Percentiles rank a stretch among this genome's conserved stretches.
These are phyloP conservation scores for Hylodesmum podocarpum DNA, from an alignment of 306 rosid genomes.

Conservation along the genomic window DNA sequence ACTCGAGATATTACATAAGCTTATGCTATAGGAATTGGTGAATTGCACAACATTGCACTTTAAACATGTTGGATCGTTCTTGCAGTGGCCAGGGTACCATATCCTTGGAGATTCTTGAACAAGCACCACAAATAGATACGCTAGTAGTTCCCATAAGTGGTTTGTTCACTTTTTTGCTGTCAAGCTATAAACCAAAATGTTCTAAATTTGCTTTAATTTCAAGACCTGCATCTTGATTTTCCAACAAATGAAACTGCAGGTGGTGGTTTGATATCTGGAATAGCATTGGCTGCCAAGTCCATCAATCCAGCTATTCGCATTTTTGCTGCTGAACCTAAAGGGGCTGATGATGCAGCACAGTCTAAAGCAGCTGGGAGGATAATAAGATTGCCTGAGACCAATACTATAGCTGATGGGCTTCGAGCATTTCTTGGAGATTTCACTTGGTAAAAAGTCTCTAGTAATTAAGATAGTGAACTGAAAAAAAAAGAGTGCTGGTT, in stretches of 20 bases:
- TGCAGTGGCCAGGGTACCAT: conserved; percentile 96
- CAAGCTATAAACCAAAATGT: conserved; percentile 7
- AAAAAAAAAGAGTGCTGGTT: background rate
- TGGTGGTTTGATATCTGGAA: conserved; percentile 89
- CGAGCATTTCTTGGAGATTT: conserved; percentile 79
- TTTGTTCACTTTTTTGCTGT: conserved; percentile 37
- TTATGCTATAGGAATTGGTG: conserved; percentile 9
- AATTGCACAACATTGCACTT: conserved; percentile 14
- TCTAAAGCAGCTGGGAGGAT: conserved; percentile 88
- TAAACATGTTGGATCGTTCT: conserved; percentile 35
- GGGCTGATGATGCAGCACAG: conserved; percentile 86
- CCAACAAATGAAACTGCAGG: conserved; percentile 51
- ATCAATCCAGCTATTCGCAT: conserved; percentile 70
- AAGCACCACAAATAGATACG: conserved; percentile 71
- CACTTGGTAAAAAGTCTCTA: conserved; percentile 60
- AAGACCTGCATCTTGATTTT: background rate
- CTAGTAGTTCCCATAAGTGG: conserved; percentile 87
- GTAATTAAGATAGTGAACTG: conserved; percentile 19
- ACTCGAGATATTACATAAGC: conserved; percentile 1
- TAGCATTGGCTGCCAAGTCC: conserved; percentile 90
- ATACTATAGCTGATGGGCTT: conserved; percentile 91
- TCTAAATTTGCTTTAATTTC: background rate
- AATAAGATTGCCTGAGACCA: conserved; percentile 67
- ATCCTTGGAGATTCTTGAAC: conserved; percentile 81
- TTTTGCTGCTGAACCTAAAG: conserved; percentile 86